Conservation (phyloP, 73 alveolate genomes). For the Stentor coeruleus region DNA sequence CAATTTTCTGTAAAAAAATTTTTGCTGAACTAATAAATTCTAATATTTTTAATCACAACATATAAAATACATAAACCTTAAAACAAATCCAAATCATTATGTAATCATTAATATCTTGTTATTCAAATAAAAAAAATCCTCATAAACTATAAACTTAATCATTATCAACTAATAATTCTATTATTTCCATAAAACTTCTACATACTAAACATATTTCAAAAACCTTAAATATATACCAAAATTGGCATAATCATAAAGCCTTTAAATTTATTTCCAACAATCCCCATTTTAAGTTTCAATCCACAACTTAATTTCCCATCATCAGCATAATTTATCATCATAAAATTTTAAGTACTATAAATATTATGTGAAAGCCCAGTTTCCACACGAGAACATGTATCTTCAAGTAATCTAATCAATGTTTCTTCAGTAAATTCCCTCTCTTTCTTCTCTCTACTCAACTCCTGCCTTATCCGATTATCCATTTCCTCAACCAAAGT, state of each 20-base stretch:
- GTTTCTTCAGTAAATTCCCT: constrained; percentile 44
- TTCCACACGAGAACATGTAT: constrained; percentile 50
- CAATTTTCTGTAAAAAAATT: too few relatives aligned
- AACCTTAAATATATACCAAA: constrained; percentile 87
- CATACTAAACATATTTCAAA: constrained; percentile 47
- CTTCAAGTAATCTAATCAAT: constrained; percentile 36
- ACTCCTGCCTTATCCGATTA: constrained; percentile 30
- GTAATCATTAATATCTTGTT: too few relatives aligned
- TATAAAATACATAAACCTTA: too few relatives aligned
- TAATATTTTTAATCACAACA: too few relatives aligned
- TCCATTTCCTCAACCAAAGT: constrained; percentile 44
- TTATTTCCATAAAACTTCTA: too few relatives aligned
- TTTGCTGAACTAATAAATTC: too few relatives aligned
- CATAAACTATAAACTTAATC: too few relatives aligned
- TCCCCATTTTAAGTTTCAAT: constrained; percentile 57
- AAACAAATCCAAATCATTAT: too few relatives aligned
- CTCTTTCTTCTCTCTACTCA: constrained; percentile 37
- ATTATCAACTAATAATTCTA: too few relatives aligned
- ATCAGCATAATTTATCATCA: background rate
- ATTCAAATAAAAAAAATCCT: too few relatives aligned
- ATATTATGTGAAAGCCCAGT: too few relatives aligned
- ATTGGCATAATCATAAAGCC: constrained; percentile 70
- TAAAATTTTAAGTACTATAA: too few relatives aligned
- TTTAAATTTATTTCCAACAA: constrained; percentile 62
- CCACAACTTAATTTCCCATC: constrained; percentile 46